These are phyloP conservation scores for Monosporascus sp. DNA, from an alignment of 2,329 filamentous ascomycete species.

Conservation along the genomic window DNA sequence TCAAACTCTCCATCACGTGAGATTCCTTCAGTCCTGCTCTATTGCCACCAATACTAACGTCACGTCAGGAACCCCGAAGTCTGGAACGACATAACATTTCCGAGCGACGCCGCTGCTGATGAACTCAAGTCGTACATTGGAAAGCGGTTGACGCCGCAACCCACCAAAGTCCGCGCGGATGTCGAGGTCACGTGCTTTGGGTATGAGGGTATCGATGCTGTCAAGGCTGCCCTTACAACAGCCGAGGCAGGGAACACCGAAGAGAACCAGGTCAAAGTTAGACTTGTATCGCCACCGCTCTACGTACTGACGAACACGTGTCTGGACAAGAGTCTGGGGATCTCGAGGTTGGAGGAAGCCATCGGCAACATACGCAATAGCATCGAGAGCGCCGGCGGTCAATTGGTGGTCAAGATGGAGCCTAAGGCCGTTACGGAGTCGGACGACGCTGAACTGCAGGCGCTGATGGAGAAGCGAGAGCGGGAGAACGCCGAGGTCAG, in stretches of 20 bases:
- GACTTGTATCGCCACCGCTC: constrained; percentile 93
- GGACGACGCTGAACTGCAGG: constrained; percentile 93
- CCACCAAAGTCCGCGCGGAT: constrained; percentile 97
- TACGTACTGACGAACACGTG: constrained; percentile 96
- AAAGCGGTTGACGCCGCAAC: constrained; percentile 94
- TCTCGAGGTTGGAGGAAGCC: constrained; percentile 77
- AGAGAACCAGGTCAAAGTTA: constrained; percentile 95
- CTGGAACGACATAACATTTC: constrained; percentile 89
- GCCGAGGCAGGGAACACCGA: constrained; percentile 90
- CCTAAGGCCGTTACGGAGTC: constrained; percentile 98
- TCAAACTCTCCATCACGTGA: constrained; percentile 97
- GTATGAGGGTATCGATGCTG: constrained; percentile 97
- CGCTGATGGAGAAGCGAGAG: constrained; percentile 98
- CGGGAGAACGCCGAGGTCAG: constrained; percentile 97
- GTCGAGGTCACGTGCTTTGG: constrained; percentile 94
- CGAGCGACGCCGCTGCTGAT: constrained; percentile 75
- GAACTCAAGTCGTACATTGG: constrained; percentile 93
- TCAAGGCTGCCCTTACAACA: constrained; percentile 85
- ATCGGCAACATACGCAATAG: constrained; percentile 80
- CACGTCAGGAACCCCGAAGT: constrained; percentile 78
- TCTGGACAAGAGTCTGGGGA: constrained; percentile 84
- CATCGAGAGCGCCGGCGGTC: constrained; percentile 74
- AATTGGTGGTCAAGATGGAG: constrained; percentile 91
- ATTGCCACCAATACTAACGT: constrained; percentile 8
- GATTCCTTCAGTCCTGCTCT: constrained; percentile 23